A percentile compares a stretch with the other conserved stretches of the same genome.
These are phyloP conservation scores for Exophiala xenobiotica DNA, from an alignment of 2,329 filamentous ascomycete species.

Conservation along the genomic window DNA sequence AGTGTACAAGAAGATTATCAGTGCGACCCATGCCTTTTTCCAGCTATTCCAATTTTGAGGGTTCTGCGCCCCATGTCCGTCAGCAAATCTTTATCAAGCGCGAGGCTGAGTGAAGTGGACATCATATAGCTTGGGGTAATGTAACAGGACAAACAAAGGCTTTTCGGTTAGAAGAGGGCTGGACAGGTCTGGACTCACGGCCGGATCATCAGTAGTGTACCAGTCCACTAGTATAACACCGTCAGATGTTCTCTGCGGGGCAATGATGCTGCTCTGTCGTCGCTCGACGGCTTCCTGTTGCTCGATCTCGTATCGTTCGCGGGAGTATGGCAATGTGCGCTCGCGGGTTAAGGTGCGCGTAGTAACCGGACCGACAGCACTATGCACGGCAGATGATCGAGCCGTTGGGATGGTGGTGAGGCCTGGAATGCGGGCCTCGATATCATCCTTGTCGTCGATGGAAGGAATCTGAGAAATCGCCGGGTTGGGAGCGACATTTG, in stretches of 20 bases:
- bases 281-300: slow-evolving; percentile 32
- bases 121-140: too few relatives aligned
- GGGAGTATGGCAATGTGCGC: slow-evolving; percentile 29
- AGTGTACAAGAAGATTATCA: slow-evolving; percentile 34
- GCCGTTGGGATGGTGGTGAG: slow-evolving; percentile 19
- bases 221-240: slow-evolving; percentile 40
- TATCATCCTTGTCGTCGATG: slow-evolving; percentile 6
- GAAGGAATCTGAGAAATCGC: not conserved
- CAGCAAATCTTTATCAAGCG: too few relatives aligned
- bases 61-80: too few relatives aligned
- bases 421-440: slow-evolving; percentile 6
- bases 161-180: not conserved
- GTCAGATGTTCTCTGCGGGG: slow-evolving; percentile 37
- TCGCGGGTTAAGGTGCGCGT: slow-evolving; percentile 31
- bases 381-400: slow-evolving; percentile 12
- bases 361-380: slow-evolving; percentile 13
- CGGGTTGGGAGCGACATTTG: slow-evolving; percentile 7
- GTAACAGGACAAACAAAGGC: not conserved
- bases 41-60: slow-evolving; percentile 42
- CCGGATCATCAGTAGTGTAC: slow-evolving; percentile 53
- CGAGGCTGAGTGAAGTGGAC: too few relatives aligned
- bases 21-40: slow-evolving; percentile 32
- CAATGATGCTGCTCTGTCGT: slow-evolving; percentile 35
- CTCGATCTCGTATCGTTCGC: slow-evolving; percentile 36
- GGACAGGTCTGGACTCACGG: slow-evolving; percentile 22